These are phyloP conservation scores for Phytophthora boehmeriae DNA, from an alignment of 352 stramenopile species.

Conservation along the genomic window DNA sequence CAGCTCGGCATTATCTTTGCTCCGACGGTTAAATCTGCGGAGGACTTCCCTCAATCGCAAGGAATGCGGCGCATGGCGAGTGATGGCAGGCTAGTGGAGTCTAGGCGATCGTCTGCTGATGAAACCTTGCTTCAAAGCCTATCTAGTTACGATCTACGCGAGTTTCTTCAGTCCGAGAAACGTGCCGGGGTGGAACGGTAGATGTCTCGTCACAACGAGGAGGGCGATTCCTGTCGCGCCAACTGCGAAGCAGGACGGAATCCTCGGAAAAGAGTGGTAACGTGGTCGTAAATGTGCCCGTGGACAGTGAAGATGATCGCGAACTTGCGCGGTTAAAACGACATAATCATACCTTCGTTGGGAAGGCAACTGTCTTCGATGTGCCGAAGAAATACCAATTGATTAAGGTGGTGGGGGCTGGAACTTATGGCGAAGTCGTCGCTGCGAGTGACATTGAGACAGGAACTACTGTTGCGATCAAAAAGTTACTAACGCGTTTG, in stretches of 20 bases:
- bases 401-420: slow-evolving; percentile 82
- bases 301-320: slow-evolving; percentile 26
- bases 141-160: slow-evolving; percentile 62
- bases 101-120: slow-evolving; percentile 38
- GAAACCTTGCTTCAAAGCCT: slow-evolving; percentile 60
- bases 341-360: slow-evolving; percentile 72
- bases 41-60: slow-evolving; percentile 56
- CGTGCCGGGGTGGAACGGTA: slow-evolving; percentile 23
- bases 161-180: slow-evolving; percentile 58
- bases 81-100: slow-evolving; percentile 32
- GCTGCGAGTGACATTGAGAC: slow-evolving; percentile 81
- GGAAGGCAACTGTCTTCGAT: slow-evolving; percentile 74
- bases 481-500: slow-evolving; percentile 93
- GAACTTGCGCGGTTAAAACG: slow-evolving; percentile 48
- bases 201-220: slow-evolving; percentile 23
- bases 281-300: slow-evolving; percentile 13
- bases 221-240: slow-evolving; percentile 38
- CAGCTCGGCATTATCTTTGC: slow-evolving; percentile 83
- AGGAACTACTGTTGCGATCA: slow-evolving; percentile 92
- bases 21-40: slow-evolving; percentile 59
- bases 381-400: slow-evolving; percentile 82
- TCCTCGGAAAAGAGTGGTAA: slow-evolving; percentile 24
- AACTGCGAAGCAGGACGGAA: slow-evolving; percentile 29
- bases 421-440: slow-evolving; percentile 84
- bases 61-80: slow-evolving; percentile 45